Evolutionary conservation across 1,139 yeast genomes (phyloP).

Genomic region (Saccharomyces uvarum): DNA sequence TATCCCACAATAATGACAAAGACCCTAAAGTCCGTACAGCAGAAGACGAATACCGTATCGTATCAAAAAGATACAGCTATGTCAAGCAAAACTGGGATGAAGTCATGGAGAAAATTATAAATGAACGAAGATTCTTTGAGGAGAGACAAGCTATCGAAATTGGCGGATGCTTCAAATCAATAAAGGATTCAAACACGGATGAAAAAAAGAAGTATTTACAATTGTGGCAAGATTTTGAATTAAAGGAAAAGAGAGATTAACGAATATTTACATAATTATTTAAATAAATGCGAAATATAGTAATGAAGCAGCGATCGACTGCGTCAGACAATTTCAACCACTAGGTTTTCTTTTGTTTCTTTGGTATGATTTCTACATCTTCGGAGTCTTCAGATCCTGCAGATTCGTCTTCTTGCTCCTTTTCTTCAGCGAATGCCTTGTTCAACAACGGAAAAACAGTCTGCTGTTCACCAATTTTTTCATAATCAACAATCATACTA

Average conservation of each 20-base stretch:
- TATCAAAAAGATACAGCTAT: conserved; percentile 22
- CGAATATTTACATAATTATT: neutral
- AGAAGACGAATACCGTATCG: conserved; percentile 50
- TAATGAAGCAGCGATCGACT: neutral
- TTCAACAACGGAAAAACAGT: conserved; percentile 24
- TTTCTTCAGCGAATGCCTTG: conserved; percentile 29
- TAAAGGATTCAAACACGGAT: conserved; percentile 56
- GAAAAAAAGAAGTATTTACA: neutral
- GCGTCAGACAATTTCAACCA: neutral
- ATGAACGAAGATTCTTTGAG: conserved; percentile 66
- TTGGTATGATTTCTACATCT: neutral
- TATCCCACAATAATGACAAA: conserved; percentile 41
- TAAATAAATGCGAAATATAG: neutral
- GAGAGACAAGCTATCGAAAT: conserved; percentile 75
- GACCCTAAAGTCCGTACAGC: conserved; percentile 47
- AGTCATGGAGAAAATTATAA: conserved; percentile 56
- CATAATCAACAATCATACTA: conserved; percentile 45
- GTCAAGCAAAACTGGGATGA: conserved; percentile 47
- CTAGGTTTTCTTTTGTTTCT: neutral
- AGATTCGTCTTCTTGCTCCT: conserved; percentile 16
- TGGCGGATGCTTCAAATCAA: conserved; percentile 82
- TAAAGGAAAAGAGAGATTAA: neutral
- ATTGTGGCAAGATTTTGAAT: neutral
- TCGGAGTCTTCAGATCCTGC: conserved; percentile 9
- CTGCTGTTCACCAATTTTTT: conserved; percentile 37